A percentile compares a stretch with the other conserved stretches of the same genome.
Conservation (phyloP, 768 basidiomycete genomes). For the Serendipita indica region DNA sequence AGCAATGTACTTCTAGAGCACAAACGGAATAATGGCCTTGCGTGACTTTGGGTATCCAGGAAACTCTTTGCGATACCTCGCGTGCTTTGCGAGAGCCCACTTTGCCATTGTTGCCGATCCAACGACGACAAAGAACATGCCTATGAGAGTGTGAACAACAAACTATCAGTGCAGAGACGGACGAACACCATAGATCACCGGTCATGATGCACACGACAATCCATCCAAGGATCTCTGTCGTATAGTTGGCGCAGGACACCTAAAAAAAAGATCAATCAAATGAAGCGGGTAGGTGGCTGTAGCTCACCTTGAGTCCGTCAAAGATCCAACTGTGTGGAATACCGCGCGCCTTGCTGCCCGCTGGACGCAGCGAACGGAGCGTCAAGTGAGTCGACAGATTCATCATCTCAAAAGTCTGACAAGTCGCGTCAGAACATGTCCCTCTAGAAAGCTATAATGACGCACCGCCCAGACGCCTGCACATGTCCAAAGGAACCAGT, state of each 20-base stretch:
- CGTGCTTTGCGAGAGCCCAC: constrained; percentile 90
- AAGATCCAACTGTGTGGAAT: constrained; percentile 93
- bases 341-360: constrained; percentile 60
- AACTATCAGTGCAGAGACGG: neutral
- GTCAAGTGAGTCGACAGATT: constrained; percentile 75
- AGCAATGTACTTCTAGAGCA: constrained; percentile 26
- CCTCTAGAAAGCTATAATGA: constrained; percentile 16
- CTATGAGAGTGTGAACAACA: neutral
- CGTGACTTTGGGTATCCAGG: constrained; percentile 65
- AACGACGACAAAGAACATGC: constrained; percentile 27
- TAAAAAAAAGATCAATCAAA: neutral
- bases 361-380: constrained; percentile 69
- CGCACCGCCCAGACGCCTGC: constrained; percentile 63
- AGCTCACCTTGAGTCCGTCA: constrained; percentile 25
- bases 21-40: constrained; percentile 68
- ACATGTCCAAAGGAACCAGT: constrained; percentile 51
- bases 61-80: constrained; percentile 83
- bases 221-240: constrained; percentile 80
- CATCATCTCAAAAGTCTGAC: constrained; percentile 67
- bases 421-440: neutral
- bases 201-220: constrained; percentile 58
- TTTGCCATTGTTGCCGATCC: neutral
- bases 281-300: neutral
- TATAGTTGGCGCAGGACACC: constrained; percentile 85
- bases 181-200: constrained; percentile 20